Base-by-base conservation (phyloP, 2,329 filamentous ascomycete genomes). In the Cytospora leucostoma region DNA sequence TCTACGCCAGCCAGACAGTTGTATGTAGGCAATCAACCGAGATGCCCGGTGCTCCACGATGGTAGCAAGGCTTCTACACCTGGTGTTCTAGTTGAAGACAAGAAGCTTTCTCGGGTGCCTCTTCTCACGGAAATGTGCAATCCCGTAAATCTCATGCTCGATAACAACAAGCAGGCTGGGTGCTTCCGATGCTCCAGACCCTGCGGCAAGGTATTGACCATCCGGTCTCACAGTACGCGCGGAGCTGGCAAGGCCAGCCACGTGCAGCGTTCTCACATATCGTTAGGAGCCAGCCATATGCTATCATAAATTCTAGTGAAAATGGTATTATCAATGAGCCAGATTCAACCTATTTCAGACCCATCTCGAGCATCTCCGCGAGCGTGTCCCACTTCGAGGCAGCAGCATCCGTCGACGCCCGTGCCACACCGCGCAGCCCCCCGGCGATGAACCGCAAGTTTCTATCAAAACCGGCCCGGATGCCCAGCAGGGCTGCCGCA, bases 381-480 rank as follows among this genome's bases (percentile, higher is more conserved):
- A 97, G 73, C 65, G 90, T 86, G 74, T 95, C 91, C 90, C 93
- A 94, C 72, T 88, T 85, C 37, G 84, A 71, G 70, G 82, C 76
- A 49, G 79, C 77, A 15, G 75, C 72, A 61, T 91, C 87, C 34
- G 86, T 86, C 55, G 90, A 88, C 38, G 88, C 90, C 69, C 93
- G 84, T 56, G 91, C 88, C 11, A 95, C 85, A 11, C 89, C 89
- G 60, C 88, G 85, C 67, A 97, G 73, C 0, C 91, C 92, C 56
- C 88, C 86, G 2, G 83, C 83, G 15, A 95, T 81, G 73, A 96
- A 96, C 0, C 83, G 79, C 34, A 93, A 71, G 55, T 90, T 79
- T 51, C 82, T 82, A 61, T 88, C 84, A 69, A 91, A 91, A 57
- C 91, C 84, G 1, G 74, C 75, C 61, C 82, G 83, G 53, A 92